phyloP scores from a whole-genome alignment of 1,284 basidiomycete species.

The Ustilago sp. region DNA sequence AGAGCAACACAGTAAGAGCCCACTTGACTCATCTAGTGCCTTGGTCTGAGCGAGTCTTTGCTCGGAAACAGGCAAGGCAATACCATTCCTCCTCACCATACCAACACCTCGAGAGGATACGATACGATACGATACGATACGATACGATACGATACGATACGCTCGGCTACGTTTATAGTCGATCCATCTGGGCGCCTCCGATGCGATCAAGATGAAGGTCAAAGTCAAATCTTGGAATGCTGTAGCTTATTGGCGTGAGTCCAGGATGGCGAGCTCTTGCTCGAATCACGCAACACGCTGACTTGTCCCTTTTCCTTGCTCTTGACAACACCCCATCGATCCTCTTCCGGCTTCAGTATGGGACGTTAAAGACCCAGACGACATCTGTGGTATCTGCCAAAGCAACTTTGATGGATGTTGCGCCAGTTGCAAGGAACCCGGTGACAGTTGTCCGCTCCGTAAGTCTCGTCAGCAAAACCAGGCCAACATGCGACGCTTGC shows the following conservation, averaged over 20 bases:
- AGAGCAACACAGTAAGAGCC: not conserved
- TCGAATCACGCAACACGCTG: not conserved
- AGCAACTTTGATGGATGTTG: constrained; percentile 69
- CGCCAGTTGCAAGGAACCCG: constrained; percentile 65
- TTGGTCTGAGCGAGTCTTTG: not conserved
- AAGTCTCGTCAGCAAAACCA: constrained; percentile 16
- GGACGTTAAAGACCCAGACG: constrained; percentile 68
- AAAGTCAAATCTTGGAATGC: constrained; percentile 65
- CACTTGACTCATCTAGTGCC: not conserved
- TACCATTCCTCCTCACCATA: not conserved
- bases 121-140: not conserved
- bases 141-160: not conserved
- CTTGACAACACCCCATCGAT: constrained; percentile 73
- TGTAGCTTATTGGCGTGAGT: constrained; percentile 67
- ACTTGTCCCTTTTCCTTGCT: constrained; percentile 71
- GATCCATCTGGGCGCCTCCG: not conserved
- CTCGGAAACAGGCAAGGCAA: not conserved
- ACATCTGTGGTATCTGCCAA: constrained; percentile 69
- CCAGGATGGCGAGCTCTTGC: not conserved
- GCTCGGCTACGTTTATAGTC: not conserved
- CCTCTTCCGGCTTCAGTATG: constrained; percentile 48
- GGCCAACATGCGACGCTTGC: not conserved
- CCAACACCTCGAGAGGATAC: not conserved
- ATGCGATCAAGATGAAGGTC: constrained; percentile 64
- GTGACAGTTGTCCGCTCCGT: constrained; percentile 64